phyloP scores from a whole-genome alignment of 1,139 yeast species.

The Yamadazyma triangularis region DNA sequence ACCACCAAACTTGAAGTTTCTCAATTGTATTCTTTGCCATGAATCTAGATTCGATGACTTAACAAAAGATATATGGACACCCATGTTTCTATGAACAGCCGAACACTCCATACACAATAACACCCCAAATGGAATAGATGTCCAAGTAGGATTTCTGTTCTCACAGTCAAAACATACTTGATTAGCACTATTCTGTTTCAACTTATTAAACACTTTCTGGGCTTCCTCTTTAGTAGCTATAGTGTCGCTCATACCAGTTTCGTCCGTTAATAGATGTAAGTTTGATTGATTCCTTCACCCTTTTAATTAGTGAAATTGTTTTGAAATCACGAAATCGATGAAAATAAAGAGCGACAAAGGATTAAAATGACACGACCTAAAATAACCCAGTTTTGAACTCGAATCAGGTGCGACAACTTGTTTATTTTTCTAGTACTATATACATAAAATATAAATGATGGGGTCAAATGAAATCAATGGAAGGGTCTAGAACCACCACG shows the following conservation, averaged over 20 bases:
- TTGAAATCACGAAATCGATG: too few species aligned
- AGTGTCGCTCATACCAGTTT: slow-evolving; percentile 51
- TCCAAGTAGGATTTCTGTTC: slow-evolving; percentile 50
- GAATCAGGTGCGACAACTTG: too few species aligned
- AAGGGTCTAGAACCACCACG: slow-evolving; percentile 91
- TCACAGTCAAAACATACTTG: slow-evolving; percentile 71
- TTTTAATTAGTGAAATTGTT: too few species aligned
- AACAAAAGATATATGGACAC: slow-evolving; percentile 55
- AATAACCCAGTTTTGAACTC: too few species aligned
- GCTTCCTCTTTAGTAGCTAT: slow-evolving; percentile 64
- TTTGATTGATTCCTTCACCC: too few species aligned
- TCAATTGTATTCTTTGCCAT: slow-evolving; percentile 85
- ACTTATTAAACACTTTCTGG: slow-evolving; percentile 50
- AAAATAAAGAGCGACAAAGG: too few species aligned
- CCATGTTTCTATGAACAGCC: slow-evolving; percentile 47
- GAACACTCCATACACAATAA: slow-evolving; percentile 47
- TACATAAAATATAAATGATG: too few species aligned
- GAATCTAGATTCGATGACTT: slow-evolving; percentile 86
- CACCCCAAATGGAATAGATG: slow-evolving; percentile 47
- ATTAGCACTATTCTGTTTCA: slow-evolving; percentile 67
- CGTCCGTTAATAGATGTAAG: too few species aligned
- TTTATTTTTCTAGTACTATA: too few species aligned
- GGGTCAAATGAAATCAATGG: too few species aligned
- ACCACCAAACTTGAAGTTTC: slow-evolving; percentile 92
- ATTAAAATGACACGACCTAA: too few species aligned